Evolutionary conservation across 345 rosid species (phyloP), one percentile per base, ranked within the genome.

Genomic region (Ceriops tagal): DNA sequence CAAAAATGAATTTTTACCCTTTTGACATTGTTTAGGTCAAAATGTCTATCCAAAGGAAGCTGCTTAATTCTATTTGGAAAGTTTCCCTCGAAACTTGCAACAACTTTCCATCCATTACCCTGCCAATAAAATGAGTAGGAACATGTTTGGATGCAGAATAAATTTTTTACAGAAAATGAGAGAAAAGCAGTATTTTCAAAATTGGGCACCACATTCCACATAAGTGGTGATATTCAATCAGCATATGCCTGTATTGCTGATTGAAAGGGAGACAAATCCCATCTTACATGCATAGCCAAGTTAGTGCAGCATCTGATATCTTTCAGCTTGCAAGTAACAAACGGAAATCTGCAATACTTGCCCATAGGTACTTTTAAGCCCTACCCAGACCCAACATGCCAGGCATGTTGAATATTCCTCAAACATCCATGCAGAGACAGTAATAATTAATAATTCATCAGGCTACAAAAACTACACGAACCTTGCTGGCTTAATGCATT

Each of bases 81-180:
- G 82, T 79, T 92, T 13, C 98, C 99, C 82, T 96, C 99, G 78
- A 96, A 96, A 80, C 96, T 89, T 32, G 96, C 91, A 78, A 96
- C 99, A 81, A 96, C 83, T 80, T 92, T 96, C 98, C 97, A 96
- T 71, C 99, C 99, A 82, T 85, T 87, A 75, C 99, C 99, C 99
- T 96, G 83, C 75, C 82, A 69, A 67, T 24, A 49, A 73, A 68
- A 58, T 55, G 63, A 22, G 60, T 71, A 65, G 34, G 46, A 15
- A 24, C 22, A 56, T 19, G 52, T 43, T 28, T 28, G 19, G 49
- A 53, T 53, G 65, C 34, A 32, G 24, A 71, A 63, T 58, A 49
- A 59, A 43, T 11, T 49, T 64, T 5, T 3, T 53, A 57, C 20
- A 56, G 16, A 28, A 64, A 46, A 53, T 19, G 21, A 26, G 46